Evolutionary conservation across 352 stramenopile genomes (phyloP).

Genomic region (Globisporangium canariense): DNA sequence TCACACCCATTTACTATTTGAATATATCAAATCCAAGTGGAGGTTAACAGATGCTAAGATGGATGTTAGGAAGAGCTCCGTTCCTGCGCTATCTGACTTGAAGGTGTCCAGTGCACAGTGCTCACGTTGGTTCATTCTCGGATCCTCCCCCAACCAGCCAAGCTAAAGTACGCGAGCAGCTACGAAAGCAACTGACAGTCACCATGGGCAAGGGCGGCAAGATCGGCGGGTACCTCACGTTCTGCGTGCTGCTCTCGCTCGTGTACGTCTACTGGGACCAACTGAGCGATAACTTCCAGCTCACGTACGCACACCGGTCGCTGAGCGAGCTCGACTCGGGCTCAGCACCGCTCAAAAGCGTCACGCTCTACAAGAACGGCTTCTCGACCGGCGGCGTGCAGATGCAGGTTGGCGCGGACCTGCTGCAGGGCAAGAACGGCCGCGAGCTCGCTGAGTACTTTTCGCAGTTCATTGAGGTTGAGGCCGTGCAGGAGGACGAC

Average conservation of each 20-base stretch:
- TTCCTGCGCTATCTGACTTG: slow-evolving; percentile 9
- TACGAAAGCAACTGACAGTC: neutral
- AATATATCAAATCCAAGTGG: neutral
- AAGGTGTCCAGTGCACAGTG: slow-evolving; percentile 8
- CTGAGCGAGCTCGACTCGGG: slow-evolving; percentile 34
- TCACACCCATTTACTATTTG: neutral
- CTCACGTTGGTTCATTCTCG: slow-evolving; percentile 2
- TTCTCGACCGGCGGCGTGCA: slow-evolving; percentile 72
- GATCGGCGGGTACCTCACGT: slow-evolving; percentile 33
- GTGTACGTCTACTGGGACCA: slow-evolving; percentile 52
- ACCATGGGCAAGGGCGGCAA: slow-evolving; percentile 54
- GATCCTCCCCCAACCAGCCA: neutral
- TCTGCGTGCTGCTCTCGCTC: slow-evolving; percentile 38
- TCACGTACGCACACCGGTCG: slow-evolving; percentile 56
- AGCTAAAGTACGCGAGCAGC: neutral
- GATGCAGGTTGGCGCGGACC: slow-evolving; percentile 58
- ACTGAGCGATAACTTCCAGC: slow-evolving; percentile 59
- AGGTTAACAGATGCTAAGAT: neutral
- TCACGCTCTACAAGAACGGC: slow-evolving; percentile 79
- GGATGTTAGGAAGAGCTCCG: neutral
- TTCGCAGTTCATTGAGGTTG: slow-evolving; percentile 76
- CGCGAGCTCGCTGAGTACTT: slow-evolving; percentile 72
- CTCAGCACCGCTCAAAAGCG: slow-evolving; percentile 44
- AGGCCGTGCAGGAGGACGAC: slow-evolving; percentile 32
- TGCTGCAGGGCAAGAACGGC: slow-evolving; percentile 46